Evolutionary conservation across 768 basidiomycete genomes (phyloP).

Genomic region (Russula sp.): DNA sequence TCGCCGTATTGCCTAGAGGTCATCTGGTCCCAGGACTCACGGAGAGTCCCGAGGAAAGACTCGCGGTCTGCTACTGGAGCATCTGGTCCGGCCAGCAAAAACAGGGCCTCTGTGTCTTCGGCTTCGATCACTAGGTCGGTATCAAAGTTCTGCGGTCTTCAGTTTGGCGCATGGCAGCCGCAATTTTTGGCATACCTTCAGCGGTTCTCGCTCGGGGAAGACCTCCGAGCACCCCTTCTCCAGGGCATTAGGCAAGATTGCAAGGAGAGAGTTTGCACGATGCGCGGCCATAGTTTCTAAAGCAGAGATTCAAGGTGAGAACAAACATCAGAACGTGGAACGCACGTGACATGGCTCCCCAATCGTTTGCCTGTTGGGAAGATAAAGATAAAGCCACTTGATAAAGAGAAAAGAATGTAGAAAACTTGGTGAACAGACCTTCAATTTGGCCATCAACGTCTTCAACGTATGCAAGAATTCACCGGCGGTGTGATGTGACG

Average conservation of each 20-base stretch:
- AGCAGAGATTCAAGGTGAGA: background rate
- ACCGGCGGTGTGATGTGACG: slow-evolving; percentile 52
- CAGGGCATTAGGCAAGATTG: slow-evolving; percentile 48
- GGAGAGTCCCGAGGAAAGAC: slow-evolving; percentile 31
- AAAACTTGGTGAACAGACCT: slow-evolving; percentile 39
- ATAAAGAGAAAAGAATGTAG: background rate
- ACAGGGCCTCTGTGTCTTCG: slow-evolving; percentile 40
- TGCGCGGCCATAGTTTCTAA: slow-evolving; percentile 52
- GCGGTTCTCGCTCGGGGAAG: slow-evolving; percentile 45
- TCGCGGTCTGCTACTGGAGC: slow-evolving; percentile 33
- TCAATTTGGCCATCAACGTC: slow-evolving; percentile 65
- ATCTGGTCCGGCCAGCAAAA: slow-evolving; percentile 35
- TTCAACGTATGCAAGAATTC: slow-evolving; percentile 58
- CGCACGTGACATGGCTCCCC: slow-evolving; percentile 63
- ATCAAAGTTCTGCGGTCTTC: slow-evolving; percentile 48
- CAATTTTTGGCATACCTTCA: slow-evolving; percentile 43
- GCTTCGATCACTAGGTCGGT: slow-evolving; percentile 43
- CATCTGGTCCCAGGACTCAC: slow-evolving; percentile 37
- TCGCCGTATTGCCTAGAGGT: slow-evolving; percentile 37
- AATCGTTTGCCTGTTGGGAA: slow-evolving; percentile 56
- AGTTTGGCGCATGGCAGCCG: background rate
- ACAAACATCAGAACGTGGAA: slow-evolving; percentile 1
- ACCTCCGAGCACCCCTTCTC: slow-evolving; percentile 47
- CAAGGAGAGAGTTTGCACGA: slow-evolving; percentile 42
- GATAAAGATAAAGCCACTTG: background rate